Evolutionary conservation across 2,329 filamentous ascomycete species (phyloP), one percentile per base, ranked within the genome.

Genomic region (Diaporthe vaccinii): DNA sequence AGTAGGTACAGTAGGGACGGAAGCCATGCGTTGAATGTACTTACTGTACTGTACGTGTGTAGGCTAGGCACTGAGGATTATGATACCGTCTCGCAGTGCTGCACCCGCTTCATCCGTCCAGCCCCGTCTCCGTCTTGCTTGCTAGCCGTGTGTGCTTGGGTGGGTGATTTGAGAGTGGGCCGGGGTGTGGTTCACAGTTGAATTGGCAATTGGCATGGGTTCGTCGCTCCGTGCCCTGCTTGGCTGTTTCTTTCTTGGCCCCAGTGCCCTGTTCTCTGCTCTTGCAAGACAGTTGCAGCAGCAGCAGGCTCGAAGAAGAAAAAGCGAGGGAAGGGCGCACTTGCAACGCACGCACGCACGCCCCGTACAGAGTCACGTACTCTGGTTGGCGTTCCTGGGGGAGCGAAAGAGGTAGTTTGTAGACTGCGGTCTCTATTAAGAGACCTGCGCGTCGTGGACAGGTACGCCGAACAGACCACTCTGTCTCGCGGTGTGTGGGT

Each of bases 191-290:
- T 69, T 69, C 65, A 69, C 65, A 69, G 65, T 73, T 73, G 59
- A 51, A 51, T 57, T 69, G 65, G 49, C 65, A 69, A 69, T 69
- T 41, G 65, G 28, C 69, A 67, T 57, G 71, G 62, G 49, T 65
- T 46, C 41, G 41, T 46, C 39, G 39, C 61, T 59, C 55, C 70
- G 49, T 41, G 44, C 49, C 61, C 57, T 71, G 72, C 74, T 76
- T 76, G 74, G 65, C 74, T 58, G 55, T 55, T 61, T 65, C 59
- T 72, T 62, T 71, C 53, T 70, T 74, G 57, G 73, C 69, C 67
- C 68, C 28, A 49, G 73, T 65, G 73, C 73, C 73, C 68, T 74
- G 68, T 58, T 65, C 73, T 71, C 58, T 72, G 68, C 62, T 57
- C 68, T 61, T 58, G 49, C 49, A 46, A 51, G 39, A 73, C 71